Evolutionary conservation across 768 basidiomycete species (phyloP).

Genomic region (Pluteus cervinus): DNA sequence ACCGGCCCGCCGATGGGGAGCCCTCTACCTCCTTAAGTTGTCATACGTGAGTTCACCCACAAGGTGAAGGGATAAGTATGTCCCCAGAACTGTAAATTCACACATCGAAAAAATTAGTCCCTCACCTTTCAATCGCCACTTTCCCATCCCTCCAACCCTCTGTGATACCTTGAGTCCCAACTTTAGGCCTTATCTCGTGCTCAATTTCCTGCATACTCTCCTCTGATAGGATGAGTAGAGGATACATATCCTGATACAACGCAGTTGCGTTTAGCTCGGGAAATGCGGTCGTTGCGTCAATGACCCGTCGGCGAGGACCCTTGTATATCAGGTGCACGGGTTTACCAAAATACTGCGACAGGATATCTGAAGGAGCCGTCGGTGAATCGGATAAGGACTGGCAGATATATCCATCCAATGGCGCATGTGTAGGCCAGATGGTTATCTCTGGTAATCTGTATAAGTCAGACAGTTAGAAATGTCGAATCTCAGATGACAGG

Average conservation of each 20-base stretch:
- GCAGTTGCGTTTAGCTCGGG: constrained; percentile 52
- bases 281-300: constrained; percentile 45
- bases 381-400: constrained; percentile 36
- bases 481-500: neutral
- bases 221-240: constrained; percentile 60
- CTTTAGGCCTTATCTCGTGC: constrained; percentile 36
- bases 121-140: constrained; percentile 55
- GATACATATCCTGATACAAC: constrained; percentile 68
- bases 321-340: constrained; percentile 64
- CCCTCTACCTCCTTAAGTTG: too few relatives aligned
- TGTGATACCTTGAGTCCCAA: constrained; percentile 40
- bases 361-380: constrained; percentile 43
- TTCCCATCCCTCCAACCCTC: constrained; percentile 48
- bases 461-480: neutral
- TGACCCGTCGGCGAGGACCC: constrained; percentile 48
- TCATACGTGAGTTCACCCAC: too few relatives aligned
- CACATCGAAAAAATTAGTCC: constrained; percentile 4
- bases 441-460: constrained; percentile 46
- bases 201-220: constrained; percentile 55
- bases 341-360: constrained; percentile 58
- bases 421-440: constrained; percentile 37
- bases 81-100: too few relatives aligned
- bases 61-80: too few relatives aligned
- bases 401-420: constrained; percentile 64
- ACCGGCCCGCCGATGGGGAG: too few relatives aligned